Conservation (phyloP, 2,329 filamentous ascomycete genomes). For the Fusarium sp. region DNA sequence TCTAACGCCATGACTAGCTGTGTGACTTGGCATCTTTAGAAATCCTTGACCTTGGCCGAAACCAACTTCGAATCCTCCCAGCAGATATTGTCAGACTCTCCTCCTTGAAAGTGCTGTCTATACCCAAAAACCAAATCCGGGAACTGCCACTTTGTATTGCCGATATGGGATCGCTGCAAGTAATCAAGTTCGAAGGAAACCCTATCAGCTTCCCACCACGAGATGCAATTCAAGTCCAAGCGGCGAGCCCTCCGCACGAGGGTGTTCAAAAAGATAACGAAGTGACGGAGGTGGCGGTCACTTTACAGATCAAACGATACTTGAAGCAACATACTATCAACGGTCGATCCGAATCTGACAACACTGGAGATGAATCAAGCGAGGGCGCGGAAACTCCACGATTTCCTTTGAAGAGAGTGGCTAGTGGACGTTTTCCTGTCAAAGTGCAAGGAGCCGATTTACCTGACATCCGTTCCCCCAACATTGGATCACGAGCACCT, state of each 20-base stretch:
- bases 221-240: constrained; percentile 72
- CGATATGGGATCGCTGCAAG: constrained; percentile 89
- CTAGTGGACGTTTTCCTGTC: constrained; percentile 74
- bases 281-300: constrained; percentile 69
- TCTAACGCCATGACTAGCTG: constrained; percentile 66
- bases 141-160: constrained; percentile 85
- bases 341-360: constrained; percentile 66
- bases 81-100: constrained; percentile 82
- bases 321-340: constrained; percentile 65
- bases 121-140: constrained; percentile 88
- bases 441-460: constrained; percentile 80
- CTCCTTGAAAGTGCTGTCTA: constrained; percentile 88
- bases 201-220: constrained; percentile 83
- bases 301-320: constrained; percentile 71
- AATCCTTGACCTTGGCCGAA: constrained; percentile 91
- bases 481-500: constrained; percentile 70
- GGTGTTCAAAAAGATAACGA: constrained; percentile 68
- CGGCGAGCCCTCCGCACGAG: constrained; percentile 67
- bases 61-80: constrained; percentile 82
- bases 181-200: constrained; percentile 91
- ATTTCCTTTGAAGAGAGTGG: constrained; percentile 70
- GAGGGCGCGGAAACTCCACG: constrained; percentile 86
- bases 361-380: constrained; percentile 70
- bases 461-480: constrained; percentile 75
- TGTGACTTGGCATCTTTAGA: constrained; percentile 88